phyloP scores from a whole-genome alignment of 2,329 filamentous ascomycete genomes.

The Trichoderma harzianum region DNA sequence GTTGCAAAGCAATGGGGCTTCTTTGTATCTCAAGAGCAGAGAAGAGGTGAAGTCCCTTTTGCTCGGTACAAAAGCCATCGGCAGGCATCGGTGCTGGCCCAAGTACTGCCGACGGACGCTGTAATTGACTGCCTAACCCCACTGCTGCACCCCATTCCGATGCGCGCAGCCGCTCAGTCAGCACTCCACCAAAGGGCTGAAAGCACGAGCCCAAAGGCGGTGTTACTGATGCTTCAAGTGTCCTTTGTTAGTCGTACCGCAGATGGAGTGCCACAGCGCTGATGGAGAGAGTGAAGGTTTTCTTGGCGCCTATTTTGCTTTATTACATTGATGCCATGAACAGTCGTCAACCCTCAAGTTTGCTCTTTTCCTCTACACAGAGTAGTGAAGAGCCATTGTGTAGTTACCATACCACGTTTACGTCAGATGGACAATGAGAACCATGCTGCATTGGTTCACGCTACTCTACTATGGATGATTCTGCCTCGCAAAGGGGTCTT shows the following conservation, averaged over 20 bases:
- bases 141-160: conserved; percentile 10
- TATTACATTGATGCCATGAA: neutral
- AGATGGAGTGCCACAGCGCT: neutral
- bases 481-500: neutral
- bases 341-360: neutral
- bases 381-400: neutral
- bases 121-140: conserved; percentile 9
- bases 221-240: neutral
- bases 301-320: neutral
- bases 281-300: neutral
- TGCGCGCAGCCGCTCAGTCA: neutral
- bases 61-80: neutral
- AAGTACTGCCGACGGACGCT: neutral
- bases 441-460: neutral
- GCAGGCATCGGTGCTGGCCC: neutral
- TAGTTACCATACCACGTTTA: neutral
- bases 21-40: neutral
- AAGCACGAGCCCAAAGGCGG: neutral
- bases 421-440: neutral
- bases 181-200: neutral
- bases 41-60: neutral
- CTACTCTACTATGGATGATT: neutral
- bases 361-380: neutral
- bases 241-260: neutral
- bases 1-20: neutral